Conservation (phyloP, 2,329 filamentous ascomycete genomes). For the Venturia nashicola region DNA sequence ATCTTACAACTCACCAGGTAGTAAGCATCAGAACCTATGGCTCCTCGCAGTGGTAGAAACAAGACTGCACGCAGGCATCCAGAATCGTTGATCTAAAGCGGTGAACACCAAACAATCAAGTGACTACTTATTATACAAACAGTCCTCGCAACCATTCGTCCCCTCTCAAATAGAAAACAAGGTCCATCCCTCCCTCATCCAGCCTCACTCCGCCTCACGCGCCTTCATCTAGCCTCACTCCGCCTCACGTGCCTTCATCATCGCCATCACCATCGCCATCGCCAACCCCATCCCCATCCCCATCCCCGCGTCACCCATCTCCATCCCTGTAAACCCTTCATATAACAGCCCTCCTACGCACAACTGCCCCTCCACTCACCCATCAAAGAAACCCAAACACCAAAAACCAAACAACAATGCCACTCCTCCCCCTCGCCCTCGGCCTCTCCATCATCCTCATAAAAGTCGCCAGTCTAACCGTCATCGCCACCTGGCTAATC, state of each 20-base stretch:
- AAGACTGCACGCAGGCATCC: too few species aligned
- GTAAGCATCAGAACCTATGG: neutral
- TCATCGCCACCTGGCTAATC: conserved; percentile 10
- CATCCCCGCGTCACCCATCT: neutral
- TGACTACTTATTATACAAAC: neutral
- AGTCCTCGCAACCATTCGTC: neutral
- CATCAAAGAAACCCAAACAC: neutral
- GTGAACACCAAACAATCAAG: neutral
- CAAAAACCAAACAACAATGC: conserved; percentile 4
- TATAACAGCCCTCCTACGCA: neutral
- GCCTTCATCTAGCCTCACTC: neutral
- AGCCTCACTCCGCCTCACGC: conserved; percentile 3
- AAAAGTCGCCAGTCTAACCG: conserved; percentile 11
- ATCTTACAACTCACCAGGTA: neutral
- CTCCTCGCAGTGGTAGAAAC: too few species aligned
- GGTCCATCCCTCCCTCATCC: neutral
- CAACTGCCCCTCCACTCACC: neutral
- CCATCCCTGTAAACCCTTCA: neutral
- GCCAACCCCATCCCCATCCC: neutral
- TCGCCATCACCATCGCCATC: neutral
- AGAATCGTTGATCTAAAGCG: neutral
- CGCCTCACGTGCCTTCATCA: neutral
- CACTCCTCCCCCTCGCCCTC: conserved; percentile 10
- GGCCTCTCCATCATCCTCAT: conserved; percentile 11
- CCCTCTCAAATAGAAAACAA: neutral